These are phyloP conservation scores for Tricholoma sp. DNA, from an alignment of 768 basidiomycete species.

Conservation along the genomic window DNA sequence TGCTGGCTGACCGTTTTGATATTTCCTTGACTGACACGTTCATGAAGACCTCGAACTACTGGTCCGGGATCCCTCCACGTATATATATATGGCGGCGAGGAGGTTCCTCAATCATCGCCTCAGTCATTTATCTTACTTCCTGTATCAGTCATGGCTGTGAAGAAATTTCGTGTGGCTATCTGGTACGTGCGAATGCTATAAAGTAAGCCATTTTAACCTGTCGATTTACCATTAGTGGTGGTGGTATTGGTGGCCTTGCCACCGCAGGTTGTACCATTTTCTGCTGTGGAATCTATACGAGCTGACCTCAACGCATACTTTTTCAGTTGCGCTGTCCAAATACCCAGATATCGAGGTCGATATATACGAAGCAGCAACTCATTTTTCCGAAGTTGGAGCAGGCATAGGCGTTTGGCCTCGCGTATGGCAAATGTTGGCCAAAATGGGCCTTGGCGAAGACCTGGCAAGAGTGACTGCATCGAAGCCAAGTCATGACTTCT, in stretches of 20 bases:
- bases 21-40: too few relatives aligned
- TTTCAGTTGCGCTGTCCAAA: conserved; percentile 17
- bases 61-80: too few relatives aligned
- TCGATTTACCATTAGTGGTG: conserved; percentile 14
- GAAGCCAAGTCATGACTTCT: conserved; percentile 19
- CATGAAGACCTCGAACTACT: too few relatives aligned
- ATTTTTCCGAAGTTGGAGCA: conserved; percentile 33
- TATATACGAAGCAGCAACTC: conserved; percentile 35
- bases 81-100: too few relatives aligned
- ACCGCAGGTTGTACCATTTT: conserved; percentile 10
- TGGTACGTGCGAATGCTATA: conserved; percentile 1
- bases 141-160: background rate
- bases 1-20: too few relatives aligned
- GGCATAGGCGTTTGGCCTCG: conserved; percentile 35
- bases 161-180: conserved; percentile 9
- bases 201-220: background rate
- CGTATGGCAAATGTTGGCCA: conserved; percentile 34
- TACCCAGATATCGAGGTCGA: conserved; percentile 35
- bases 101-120: too few relatives aligned
- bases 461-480: conserved; percentile 17
- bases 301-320: background rate
- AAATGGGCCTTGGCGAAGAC: conserved; percentile 35
- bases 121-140: background rate
- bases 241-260: conserved; percentile 23
- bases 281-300: background rate